Evolutionary conservation across 805 yeast genomes (phyloP), one percentile per base, ranked within the genome.

Genomic region (Scheffersomyces ergatensis): DNA sequence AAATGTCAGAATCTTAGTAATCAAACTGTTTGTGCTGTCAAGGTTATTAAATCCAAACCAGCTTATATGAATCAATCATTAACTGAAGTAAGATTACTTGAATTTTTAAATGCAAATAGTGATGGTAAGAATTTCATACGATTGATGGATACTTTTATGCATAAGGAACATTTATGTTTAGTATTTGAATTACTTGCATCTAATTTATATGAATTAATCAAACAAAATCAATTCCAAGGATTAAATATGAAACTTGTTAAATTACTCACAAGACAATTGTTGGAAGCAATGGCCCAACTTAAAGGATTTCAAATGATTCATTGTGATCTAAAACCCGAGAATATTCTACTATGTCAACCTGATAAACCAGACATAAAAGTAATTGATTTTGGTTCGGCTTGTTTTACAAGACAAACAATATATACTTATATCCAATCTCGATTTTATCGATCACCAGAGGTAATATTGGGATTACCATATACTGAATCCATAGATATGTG

Each of bases 271-370:
- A 77, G 72, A 36, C 99, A 93, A 62, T 65, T 93, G 37, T 68
- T 93, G 42, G 95, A 87, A 50, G 80, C 97, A 0, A 66, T 93
- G 52, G 74, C 85, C 31, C 84, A 86, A 19, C 74, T 93, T 50
- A 93, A 93, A 55, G 84, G 82, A 31, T 80, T 87, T 34, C 85
- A 86, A 48, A 74, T 93, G 53, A 89, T 93, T 33, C 99, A 93
- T 58, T 93, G 99, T 66, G 99, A 93, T 64, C 70, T 93, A 57
- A 93, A 93, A 60, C 99, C 99, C 0, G 99, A 93, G 55, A 93
- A 93, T 60, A 89, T 93, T 36, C 65, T 93, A 40, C 67, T 93
- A 24, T 79, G 85, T 38, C 79, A 83, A 37, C 82, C 89, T 4
- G 95, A 89, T 59, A 78, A 82, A 47, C 93, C 96, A 0, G 87